Conservation (phyloP, 257 asterid species). For the Solanum gandarillasii region DNA sequence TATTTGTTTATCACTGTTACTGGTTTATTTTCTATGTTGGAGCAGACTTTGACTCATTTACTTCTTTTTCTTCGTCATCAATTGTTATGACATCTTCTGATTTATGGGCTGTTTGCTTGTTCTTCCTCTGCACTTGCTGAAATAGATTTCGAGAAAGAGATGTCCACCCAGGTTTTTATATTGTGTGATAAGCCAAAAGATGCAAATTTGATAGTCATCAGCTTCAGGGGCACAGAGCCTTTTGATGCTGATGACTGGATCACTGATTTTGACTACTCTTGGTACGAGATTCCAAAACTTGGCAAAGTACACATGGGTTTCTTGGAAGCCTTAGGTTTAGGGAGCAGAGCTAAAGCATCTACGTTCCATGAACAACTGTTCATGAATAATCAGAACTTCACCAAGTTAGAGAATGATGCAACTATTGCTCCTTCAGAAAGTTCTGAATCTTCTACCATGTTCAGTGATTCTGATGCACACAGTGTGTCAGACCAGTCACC, state of each 20-base stretch:
- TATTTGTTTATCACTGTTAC: background rate
- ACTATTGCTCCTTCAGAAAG: conserved; percentile 1
- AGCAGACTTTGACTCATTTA: background rate
- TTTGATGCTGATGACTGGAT: conserved; percentile 95
- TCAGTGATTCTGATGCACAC: conserved; percentile 3
- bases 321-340: conserved; percentile 89
- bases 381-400: background rate
- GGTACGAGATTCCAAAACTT: conserved; percentile 78
- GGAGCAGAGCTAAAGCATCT: conserved; percentile 48
- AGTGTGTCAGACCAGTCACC: conserved; percentile 7
- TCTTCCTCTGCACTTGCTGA: background rate
- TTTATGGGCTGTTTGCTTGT: background rate
- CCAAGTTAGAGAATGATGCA: conserved; percentile 6
- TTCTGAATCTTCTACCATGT: conserved; percentile 1
- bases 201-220: conserved; percentile 61
- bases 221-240: conserved; percentile 95
- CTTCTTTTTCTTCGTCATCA: background rate
- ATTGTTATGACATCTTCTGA: background rate
- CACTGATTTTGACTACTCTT: conserved; percentile 89
- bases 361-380: conserved; percentile 39
- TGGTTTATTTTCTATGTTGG: background rate
- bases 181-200: conserved; percentile 63
- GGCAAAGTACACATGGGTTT: conserved; percentile 99
- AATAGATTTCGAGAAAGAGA: conserved; percentile 65
- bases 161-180: conserved; percentile 82